Evolutionary conservation across 2,329 filamentous ascomycete genomes (phyloP), one percentile per base, ranked within the genome.

Genomic region (Aspergillus versicolor): DNA sequence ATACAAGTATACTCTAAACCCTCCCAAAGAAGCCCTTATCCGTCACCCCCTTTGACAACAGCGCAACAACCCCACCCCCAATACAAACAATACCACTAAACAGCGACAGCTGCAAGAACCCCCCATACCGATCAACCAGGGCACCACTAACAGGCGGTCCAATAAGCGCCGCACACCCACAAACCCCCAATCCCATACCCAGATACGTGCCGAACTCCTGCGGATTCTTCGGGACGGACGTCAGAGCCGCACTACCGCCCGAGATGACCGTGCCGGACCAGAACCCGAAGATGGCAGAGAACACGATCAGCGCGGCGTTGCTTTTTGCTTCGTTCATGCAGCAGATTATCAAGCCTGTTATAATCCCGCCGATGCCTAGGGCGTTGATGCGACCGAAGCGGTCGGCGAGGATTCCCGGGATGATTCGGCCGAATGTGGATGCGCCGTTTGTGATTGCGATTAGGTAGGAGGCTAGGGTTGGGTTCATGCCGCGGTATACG

Each of bases 81-180:
- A 63, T 11, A 50, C 54, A 61, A 22, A 61, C 62, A 5, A 61
- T 54, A 1, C 73, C 74, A 52, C 72, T 76, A 45, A 77, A 75
- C 2, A 75, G 67, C 1, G 73, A 70, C 1, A 71, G 68, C 58
- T 77, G 56, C 2, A 63, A 56, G 56, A 74, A 80, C 0, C 73
- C 72, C 1, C 67, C 73, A 54, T 79, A 81, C 9, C 51, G 63
- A 3, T 74, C 68, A 3, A 84, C 64, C 43, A 82, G 67, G 0
- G 71, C 75, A 3, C 80, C 80, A 50, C 75, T 78, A 44, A 80
- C 70, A 0, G 81, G 80, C 12, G 78, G 77, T 0, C 79, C 82
- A 4, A 82, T 73, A 34, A 86, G 63, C 4, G 72, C 74, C 0
- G 75, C 79, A 32, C 84, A 50, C 0, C 75, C 73, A 5, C 38